Conservation (phyloP, 2,329 filamentous ascomycete genomes). For the Cercospora beticola region DNA sequence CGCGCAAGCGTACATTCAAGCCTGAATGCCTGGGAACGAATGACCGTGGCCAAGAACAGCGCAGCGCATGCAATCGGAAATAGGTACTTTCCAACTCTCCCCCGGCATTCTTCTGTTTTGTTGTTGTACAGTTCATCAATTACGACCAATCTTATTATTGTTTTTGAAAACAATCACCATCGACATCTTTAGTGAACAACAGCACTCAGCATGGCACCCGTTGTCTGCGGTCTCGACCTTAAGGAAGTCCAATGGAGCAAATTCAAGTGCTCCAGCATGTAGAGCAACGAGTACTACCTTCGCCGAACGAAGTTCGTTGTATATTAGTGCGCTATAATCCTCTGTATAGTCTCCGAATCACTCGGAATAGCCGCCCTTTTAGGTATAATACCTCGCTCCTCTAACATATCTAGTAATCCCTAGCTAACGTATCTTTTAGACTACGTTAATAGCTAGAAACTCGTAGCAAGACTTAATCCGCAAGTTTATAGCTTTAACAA, state of each 20-base stretch:
- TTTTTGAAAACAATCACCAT: not conserved
- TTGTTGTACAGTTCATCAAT: not conserved
- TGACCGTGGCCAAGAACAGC: not conserved
- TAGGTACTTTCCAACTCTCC: not conserved
- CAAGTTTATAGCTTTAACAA: slow-evolving; percentile 53
- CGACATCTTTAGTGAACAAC: not conserved
- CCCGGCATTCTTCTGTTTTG: not conserved
- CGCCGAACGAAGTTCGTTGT: slow-evolving; percentile 60
- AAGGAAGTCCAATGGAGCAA: slow-evolving; percentile 59
- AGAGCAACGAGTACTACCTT: slow-evolving; percentile 52
- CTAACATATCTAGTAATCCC: not conserved
- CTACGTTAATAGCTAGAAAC: slow-evolving; percentile 56
- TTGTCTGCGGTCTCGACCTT: slow-evolving; percentile 60
- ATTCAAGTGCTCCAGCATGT: slow-evolving; percentile 60
- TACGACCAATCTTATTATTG: not conserved
- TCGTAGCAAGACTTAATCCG: slow-evolving; percentile 43
- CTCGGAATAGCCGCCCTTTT: slow-evolving; percentile 57
- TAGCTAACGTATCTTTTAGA: slow-evolving; percentile 38
- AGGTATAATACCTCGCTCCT: slow-evolving; percentile 40
- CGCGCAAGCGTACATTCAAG: not conserved
- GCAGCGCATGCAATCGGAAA: not conserved
- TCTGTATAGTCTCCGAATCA: slow-evolving; percentile 57
- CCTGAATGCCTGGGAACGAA: not conserved
- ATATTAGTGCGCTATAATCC: slow-evolving; percentile 60
- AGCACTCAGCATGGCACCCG: slow-evolving; percentile 35